Conservation (phyloP, 2,329 filamentous ascomycete species). For the Ceratocystis diversiconidia region DNA sequence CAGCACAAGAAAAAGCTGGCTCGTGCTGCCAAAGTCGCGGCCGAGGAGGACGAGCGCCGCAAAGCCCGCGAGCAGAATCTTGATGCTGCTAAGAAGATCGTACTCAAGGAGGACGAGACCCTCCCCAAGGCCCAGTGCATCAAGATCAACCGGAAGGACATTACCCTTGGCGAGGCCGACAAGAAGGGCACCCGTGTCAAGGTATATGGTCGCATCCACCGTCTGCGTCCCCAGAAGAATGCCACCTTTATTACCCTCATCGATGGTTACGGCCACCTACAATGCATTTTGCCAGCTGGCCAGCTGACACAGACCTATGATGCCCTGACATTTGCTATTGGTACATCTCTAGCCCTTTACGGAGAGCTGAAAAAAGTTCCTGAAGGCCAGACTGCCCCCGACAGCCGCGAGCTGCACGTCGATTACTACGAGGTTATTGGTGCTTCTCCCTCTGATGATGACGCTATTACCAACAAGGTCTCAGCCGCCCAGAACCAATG, state of each 20-base stretch:
- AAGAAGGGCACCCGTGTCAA: conserved; percentile 59
- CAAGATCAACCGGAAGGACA: conserved; percentile 56
- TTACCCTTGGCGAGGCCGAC: conserved; percentile 42
- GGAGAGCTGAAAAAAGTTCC: conserved; percentile 77
- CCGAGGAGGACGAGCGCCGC: conserved; percentile 57
- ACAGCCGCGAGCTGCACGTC: conserved; percentile 75
- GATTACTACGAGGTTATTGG: conserved; percentile 76
- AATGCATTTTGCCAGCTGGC: conserved; percentile 64
- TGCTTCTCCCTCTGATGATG: conserved; percentile 69
- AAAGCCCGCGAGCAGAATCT: conserved; percentile 53
- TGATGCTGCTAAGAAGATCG: conserved; percentile 64
- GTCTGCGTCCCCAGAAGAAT: conserved; percentile 67
- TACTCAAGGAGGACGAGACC: conserved; percentile 52
- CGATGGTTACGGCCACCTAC: conserved; percentile 65
- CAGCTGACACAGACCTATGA: conserved; percentile 85
- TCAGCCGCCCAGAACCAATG: conserved; percentile 33
- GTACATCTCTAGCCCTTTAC: conserved; percentile 72
- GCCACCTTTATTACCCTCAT: conserved; percentile 75
- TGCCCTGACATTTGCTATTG: conserved; percentile 67
- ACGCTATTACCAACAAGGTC: conserved; percentile 74
- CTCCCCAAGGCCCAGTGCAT: conserved; percentile 64
- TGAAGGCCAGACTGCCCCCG: conserved; percentile 60
- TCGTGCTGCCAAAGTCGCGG: conserved; percentile 59
- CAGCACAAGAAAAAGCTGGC: conserved; percentile 70
- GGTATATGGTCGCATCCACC: conserved; percentile 71